These are phyloP conservation scores for Colletotrichum sp. DNA, from an alignment of 2,329 filamentous ascomycete genomes.

Conservation along the genomic window DNA sequence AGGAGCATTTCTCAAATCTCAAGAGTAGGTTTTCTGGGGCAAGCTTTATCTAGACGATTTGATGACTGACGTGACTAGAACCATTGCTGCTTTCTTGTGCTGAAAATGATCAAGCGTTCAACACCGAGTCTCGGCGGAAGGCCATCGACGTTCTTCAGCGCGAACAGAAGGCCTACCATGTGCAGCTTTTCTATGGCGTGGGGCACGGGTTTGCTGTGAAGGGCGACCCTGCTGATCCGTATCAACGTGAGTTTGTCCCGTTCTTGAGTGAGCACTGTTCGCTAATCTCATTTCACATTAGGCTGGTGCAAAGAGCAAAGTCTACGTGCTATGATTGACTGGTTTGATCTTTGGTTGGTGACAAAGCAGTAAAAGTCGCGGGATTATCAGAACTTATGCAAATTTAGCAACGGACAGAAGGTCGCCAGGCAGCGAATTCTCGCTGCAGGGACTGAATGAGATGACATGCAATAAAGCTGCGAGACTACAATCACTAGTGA, in stretches of 20 bases:
- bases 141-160: slow-evolving; percentile 47
- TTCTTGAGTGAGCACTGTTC: accelerated
- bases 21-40: slow-evolving; percentile 30
- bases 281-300: slow-evolving; percentile 17
- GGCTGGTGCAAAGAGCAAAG: slow-evolving; percentile 37
- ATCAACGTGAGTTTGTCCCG: not conserved
- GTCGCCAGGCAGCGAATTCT: not conserved
- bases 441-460: not conserved
- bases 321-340: slow-evolving; percentile 28
- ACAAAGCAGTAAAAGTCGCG: not conserved
- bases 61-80: slow-evolving; percentile 23
- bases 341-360: slow-evolving; percentile 33
- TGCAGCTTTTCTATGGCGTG: slow-evolving; percentile 67
- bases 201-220: slow-evolving; percentile 69
- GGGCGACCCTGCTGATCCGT: slow-evolving; percentile 48
- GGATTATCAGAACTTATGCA: not conserved
- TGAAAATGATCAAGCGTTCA: slow-evolving; percentile 50
- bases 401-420: not conserved
- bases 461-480: not conserved
- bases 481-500: not conserved
- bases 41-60: not conserved
- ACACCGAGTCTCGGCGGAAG: slow-evolving; percentile 37
- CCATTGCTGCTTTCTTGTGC: slow-evolving; percentile 52
- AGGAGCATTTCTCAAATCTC: slow-evolving; percentile 45
- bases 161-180: slow-evolving; percentile 57